phyloP scores from a whole-genome alignment of 1,139 yeast species.

The Tardiomyces depauwii region DNA sequence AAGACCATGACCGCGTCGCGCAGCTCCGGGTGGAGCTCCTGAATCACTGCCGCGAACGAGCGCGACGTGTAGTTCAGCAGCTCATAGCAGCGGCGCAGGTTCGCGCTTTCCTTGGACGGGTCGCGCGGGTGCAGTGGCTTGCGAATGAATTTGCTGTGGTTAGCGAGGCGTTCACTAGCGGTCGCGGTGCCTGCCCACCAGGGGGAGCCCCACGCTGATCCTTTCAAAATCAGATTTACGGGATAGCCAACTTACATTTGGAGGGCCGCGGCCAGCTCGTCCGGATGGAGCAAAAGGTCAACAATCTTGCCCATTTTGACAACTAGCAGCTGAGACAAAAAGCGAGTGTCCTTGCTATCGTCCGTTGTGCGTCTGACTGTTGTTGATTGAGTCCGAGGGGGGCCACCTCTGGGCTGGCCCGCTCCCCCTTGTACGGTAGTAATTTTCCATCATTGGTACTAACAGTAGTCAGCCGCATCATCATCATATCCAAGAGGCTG shows the following conservation, averaged over 20 bases:
- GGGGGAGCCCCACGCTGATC: too few species aligned
- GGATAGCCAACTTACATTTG: slow-evolving; percentile 41
- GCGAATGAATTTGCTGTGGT: slow-evolving; percentile 16
- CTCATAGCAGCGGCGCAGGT: slow-evolving; percentile 55
- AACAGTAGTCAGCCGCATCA: too few species aligned
- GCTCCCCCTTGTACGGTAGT: background rate
- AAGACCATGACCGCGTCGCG: slow-evolving; percentile 68
- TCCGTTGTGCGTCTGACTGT: too few species aligned
- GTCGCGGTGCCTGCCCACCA: too few species aligned
- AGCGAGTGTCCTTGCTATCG: too few species aligned
- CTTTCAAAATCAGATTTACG: too few species aligned
- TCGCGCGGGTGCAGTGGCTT: slow-evolving; percentile 44
- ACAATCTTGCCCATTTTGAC: slow-evolving; percentile 50
- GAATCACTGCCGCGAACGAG: slow-evolving; percentile 85
- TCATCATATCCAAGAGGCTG: too few species aligned
- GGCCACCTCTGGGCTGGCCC: background rate
- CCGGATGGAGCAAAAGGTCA: slow-evolving; percentile 58
- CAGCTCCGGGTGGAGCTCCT: slow-evolving; percentile 83
- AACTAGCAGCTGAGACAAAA: too few species aligned
- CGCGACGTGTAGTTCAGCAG: slow-evolving; percentile 66
- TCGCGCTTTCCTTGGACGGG: slow-evolving; percentile 32
- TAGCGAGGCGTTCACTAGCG: too few species aligned
- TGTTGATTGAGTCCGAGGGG: too few species aligned
- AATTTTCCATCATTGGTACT: background rate
- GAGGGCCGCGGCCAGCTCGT: slow-evolving; percentile 57